These are phyloP conservation scores for Lachnellula hyalina DNA, from an alignment of 2,329 filamentous ascomycete genomes.

Conservation along the genomic window DNA sequence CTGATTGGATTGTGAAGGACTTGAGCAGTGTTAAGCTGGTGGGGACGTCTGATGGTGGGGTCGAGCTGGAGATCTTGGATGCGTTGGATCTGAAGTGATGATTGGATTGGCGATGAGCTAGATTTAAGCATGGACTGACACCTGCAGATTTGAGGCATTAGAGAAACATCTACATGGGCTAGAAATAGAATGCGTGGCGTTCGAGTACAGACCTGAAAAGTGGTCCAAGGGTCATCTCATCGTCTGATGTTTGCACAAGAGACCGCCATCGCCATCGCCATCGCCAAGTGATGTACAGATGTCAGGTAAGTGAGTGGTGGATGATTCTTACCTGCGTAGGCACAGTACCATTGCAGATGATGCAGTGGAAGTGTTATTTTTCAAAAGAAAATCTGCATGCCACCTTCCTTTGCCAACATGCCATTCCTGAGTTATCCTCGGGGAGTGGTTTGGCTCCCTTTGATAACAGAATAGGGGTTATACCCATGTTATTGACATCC, in stretches of 20 bases:
- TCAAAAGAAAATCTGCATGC: not conserved
- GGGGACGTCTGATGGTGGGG: slow-evolving; percentile 36
- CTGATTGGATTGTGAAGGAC: slow-evolving; percentile 66
- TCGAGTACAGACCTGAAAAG: not conserved
- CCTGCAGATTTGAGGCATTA: not conserved
- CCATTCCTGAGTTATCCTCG: too few species aligned
- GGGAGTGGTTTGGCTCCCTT: too few species aligned
- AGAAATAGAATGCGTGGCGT: not conserved
- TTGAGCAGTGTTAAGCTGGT: slow-evolving; percentile 56
- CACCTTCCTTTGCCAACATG: not conserved
- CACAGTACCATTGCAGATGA: not conserved
- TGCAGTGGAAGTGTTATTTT: not conserved
- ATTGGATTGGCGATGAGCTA: slow-evolving; percentile 1
- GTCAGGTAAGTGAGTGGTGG: not conserved
- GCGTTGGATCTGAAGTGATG: slow-evolving; percentile 15
- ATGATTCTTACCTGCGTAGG: not conserved
- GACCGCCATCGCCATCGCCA: not conserved
- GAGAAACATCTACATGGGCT: not conserved
- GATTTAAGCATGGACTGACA: not conserved
- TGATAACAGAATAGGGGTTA: too few species aligned
- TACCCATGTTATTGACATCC: too few species aligned
- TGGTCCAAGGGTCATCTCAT: not conserved
- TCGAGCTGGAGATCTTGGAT: slow-evolving; percentile 28
- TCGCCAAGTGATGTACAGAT: not conserved
- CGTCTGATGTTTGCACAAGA: not conserved